phyloP scores from a whole-genome alignment of 2,329 filamentous ascomycete genomes.

The Paecilomyces niveus region DNA sequence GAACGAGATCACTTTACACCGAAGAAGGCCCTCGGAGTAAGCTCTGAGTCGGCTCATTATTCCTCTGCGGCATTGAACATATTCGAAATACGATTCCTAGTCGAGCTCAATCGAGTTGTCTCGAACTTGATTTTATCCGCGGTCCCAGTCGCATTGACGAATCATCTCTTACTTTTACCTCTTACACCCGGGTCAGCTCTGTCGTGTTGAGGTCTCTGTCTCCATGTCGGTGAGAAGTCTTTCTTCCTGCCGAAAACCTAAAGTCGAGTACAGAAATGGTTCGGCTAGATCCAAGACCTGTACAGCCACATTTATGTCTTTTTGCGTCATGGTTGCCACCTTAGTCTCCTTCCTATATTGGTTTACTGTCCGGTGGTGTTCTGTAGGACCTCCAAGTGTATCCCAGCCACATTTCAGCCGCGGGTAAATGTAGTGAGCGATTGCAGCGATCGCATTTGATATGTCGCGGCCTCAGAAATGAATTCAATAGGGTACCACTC shows the following conservation, averaged over 20 bases:
- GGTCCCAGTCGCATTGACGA: not conserved
- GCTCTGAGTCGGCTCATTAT: conserved; percentile 35
- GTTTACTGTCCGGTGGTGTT: not conserved
- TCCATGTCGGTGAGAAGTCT: not conserved
- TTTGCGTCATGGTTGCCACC: too few relatives aligned
- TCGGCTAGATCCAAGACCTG: not conserved
- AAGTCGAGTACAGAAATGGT: not conserved
- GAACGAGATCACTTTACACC: conserved; percentile 50
- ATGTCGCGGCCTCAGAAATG: not conserved
- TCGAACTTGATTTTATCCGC: not conserved
- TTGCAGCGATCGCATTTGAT: not conserved
- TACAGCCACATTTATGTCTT: too few relatives aligned
- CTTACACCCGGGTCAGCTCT: not conserved
- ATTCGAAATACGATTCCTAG: not conserved
- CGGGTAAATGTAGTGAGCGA: not conserved
- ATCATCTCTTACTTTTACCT: not conserved
- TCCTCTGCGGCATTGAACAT: not conserved
- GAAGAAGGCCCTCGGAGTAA: conserved; percentile 46
- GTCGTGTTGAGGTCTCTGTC: not conserved
- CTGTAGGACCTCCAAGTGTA: not conserved
- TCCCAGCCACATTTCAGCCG: not conserved
- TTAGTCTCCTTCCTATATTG: not conserved
- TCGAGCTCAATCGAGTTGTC: not conserved
- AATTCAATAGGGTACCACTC: not conserved
- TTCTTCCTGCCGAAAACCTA: not conserved